Base-by-base conservation (phyloP, 1,284 basidiomycete genomes). In the Ceratobasidium sp. region DNA sequence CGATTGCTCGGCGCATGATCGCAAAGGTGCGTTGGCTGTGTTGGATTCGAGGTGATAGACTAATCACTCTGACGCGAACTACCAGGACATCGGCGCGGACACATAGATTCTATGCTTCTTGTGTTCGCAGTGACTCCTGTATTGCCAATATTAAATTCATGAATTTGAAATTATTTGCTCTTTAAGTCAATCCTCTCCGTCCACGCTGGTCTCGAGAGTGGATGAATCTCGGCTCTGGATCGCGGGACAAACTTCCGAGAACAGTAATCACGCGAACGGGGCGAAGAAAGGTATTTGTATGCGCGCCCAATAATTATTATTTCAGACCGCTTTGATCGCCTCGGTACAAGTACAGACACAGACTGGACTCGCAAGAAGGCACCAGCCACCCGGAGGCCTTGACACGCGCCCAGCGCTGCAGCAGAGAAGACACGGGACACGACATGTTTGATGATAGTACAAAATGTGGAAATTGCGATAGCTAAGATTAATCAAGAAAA, bases 1-100 rank as follows among this genome's bases (percentile, higher is more conserved):
- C 92, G 0, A 92, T 94, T 74, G 92, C 92, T 32, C 82, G 87
- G 76, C 87, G 84, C 78, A 77, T 92, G 77, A 90, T 94, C 76
- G 90, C 90, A 75, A 91, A 91, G 87, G 92, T 91, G 73, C 47
- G 80, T 75, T 61, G 50, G 35, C 35, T 41, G 30, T n/a, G 13
- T 47, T 44, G 41, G 47, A 28, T 14, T 21, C 64, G 21, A 28
- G 49, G 44, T n/a, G 9, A 16, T 9, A 41, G 35, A 38, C 50
- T 26, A 50, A 41, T 21, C 14, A 41, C 23, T 28, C 9, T 57
- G 21, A 57, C 66, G 28, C 54, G n/a, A 23, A 32, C 18, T n/a
- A 62, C 50, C 46, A 72, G 70, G 59, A 63, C 50, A 72, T 63
- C 50, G 70, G 58, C n/a, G 58, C 35, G 18, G 50, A 44, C 28